phyloP scores from a whole-genome alignment of 257 asterid genomes.

The Solanum sparsipilum region DNA sequence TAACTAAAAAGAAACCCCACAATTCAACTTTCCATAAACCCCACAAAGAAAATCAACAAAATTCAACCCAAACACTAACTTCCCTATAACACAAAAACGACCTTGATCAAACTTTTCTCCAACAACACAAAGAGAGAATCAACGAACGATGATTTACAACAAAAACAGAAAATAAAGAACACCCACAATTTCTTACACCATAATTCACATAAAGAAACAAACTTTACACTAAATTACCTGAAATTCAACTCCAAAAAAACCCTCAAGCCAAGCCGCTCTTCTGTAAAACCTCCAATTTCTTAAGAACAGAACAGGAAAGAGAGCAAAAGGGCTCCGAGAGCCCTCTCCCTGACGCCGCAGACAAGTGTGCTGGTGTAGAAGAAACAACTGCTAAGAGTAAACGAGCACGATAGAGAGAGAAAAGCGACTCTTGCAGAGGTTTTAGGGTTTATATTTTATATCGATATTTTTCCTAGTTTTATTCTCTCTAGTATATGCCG shows the following conservation, averaged over 20 bases:
- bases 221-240: not conserved
- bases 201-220: not conserved
- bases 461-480: not conserved
- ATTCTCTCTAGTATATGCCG: not conserved
- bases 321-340: not conserved
- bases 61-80: not conserved
- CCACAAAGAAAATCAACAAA: not conserved
- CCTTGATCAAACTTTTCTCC: not conserved
- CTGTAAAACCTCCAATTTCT: not conserved
- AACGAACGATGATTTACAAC: not conserved
- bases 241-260: not conserved
- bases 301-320: not conserved
- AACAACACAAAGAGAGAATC: not conserved
- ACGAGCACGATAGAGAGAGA: not conserved
- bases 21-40: not conserved
- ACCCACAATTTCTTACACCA: not conserved
- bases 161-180: not conserved
- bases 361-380: not conserved
- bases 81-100: not conserved
- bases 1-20: not conserved
- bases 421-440: not conserved
- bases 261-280: not conserved
- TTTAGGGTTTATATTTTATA: constrained; percentile 1
- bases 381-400: not conserved
- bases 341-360: not conserved